Conservation (phyloP, 1,284 basidiomycete genomes). For the Omphalotus olearius region DNA sequence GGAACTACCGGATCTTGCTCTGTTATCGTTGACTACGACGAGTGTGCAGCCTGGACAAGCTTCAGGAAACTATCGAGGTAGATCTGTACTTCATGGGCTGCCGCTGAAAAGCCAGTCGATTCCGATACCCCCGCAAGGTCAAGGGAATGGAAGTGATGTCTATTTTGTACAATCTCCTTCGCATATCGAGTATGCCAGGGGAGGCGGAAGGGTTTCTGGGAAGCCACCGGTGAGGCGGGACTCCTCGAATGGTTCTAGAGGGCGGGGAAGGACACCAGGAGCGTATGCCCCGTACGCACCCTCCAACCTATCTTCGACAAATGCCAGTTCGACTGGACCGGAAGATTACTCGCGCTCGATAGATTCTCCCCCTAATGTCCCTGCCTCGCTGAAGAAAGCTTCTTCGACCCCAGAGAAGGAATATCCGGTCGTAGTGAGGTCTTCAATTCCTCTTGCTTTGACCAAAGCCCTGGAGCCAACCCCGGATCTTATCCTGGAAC, state of each 20-base stretch:
- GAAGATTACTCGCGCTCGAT: too few relatives aligned
- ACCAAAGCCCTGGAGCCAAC: background rate
- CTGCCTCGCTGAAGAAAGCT: too few relatives aligned
- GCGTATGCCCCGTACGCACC: background rate
- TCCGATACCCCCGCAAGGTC: background rate
- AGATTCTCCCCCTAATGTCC: background rate
- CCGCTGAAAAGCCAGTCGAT: background rate
- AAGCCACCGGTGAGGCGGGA: background rate
- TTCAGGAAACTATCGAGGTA: too few relatives aligned
- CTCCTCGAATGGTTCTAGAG: background rate
- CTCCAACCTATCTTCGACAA: background rate
- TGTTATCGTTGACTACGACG: too few relatives aligned
- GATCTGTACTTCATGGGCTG: background rate
- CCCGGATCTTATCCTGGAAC: too few relatives aligned
- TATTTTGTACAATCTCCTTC: background rate
- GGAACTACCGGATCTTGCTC: slow-evolving; percentile 73
- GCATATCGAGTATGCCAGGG: background rate
- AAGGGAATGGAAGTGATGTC: background rate
- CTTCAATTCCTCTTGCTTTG: slow-evolving; percentile 2
- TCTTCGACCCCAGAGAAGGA: background rate
- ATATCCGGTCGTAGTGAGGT: slow-evolving; percentile 2
- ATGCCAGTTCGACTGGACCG: too few relatives aligned
- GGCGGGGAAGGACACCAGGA: too few relatives aligned
- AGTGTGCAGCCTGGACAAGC: too few relatives aligned
- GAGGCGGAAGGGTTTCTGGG: background rate